phyloP scores from a whole-genome alignment of 2,329 filamentous ascomycete species.

The Huntiella abstrusa region DNA sequence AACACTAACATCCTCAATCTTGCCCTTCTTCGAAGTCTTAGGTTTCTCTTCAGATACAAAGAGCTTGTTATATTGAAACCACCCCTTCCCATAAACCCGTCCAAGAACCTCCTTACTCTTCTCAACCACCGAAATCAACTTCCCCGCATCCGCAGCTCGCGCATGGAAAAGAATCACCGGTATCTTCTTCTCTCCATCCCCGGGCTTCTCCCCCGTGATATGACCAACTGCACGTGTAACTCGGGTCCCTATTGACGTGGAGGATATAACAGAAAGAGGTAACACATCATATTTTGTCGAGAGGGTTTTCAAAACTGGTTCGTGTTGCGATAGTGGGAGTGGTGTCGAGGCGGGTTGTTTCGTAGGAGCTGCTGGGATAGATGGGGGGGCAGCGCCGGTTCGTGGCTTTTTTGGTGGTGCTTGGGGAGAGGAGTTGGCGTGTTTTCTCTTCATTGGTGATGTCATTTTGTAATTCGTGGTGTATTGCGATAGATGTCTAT shows the following conservation, averaged over 20 bases:
- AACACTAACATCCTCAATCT: background rate
- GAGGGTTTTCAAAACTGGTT: background rate
- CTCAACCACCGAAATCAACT: slow-evolving; percentile 50
- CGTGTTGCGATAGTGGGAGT: background rate
- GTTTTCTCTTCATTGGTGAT: slow-evolving; percentile 5
- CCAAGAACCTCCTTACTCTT: slow-evolving; percentile 39
- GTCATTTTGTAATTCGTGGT: background rate
- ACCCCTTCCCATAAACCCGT: slow-evolving; percentile 21
- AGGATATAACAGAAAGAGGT: slow-evolving; percentile 36
- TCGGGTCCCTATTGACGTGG: slow-evolving; percentile 38
- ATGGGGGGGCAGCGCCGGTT: no score
- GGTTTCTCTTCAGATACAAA: slow-evolving; percentile 25
- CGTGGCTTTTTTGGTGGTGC: background rate
- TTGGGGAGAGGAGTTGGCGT: background rate
- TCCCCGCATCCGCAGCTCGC: slow-evolving; percentile 33
- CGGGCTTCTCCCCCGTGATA: slow-evolving; percentile 17
- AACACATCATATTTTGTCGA: slow-evolving; percentile 26
- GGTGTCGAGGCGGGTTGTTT: background rate
- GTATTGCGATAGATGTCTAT: background rate
- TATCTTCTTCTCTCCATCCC: slow-evolving; percentile 10
- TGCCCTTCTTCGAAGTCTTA: background rate
- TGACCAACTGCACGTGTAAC: slow-evolving; percentile 27
- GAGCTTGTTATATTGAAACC: slow-evolving; percentile 39
- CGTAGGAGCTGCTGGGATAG: no score
- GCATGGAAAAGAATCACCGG: slow-evolving; percentile 31